Conservation (phyloP, 768 basidiomycete genomes). For the Boletellus sp. region DNA sequence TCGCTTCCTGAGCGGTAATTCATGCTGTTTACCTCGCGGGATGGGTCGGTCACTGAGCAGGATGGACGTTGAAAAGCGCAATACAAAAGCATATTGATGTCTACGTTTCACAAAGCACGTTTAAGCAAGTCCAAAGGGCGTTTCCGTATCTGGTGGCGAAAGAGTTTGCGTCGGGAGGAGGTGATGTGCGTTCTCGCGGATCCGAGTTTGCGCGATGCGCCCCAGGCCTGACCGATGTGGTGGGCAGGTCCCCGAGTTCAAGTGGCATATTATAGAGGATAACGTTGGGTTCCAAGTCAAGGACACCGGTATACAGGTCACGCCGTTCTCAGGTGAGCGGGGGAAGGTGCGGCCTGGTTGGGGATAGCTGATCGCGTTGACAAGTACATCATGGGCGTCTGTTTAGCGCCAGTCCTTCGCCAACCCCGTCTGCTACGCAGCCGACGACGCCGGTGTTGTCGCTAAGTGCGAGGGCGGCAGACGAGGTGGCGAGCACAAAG, state of each 20-base stretch:
- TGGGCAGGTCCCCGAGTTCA: constrained; percentile 71
- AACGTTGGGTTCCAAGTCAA: constrained; percentile 63
- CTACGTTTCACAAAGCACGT: constrained; percentile 65
- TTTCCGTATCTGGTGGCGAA: constrained; percentile 82
- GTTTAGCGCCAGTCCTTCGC: constrained; percentile 43
- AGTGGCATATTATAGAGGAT: constrained; percentile 78
- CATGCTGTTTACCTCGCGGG: constrained; percentile 4
- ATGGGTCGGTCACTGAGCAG: constrained; percentile 33
- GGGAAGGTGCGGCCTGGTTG: not conserved
- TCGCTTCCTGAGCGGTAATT: not conserved
- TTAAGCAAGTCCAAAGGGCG: constrained; percentile 57
- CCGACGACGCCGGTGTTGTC: constrained; percentile 37
- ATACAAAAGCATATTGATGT: constrained; percentile 75
- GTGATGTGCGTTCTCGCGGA: constrained; percentile 49
- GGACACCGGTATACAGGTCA: constrained; percentile 58
- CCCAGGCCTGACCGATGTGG: constrained; percentile 1
- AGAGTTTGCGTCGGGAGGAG: constrained; percentile 75
- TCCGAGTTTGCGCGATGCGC: not conserved
- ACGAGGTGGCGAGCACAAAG: constrained; percentile 1
- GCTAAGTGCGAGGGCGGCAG: constrained; percentile 14
- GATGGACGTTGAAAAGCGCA: constrained; percentile 64
- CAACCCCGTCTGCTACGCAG: constrained; percentile 38
- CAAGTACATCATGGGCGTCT: constrained; percentile 73
- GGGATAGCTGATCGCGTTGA: constrained; percentile 2
- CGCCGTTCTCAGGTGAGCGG: constrained; percentile 60